Base-by-base conservation (phyloP, 371 early-diverging fungal genomes). In the Actinomortierella wolfii region DNA sequence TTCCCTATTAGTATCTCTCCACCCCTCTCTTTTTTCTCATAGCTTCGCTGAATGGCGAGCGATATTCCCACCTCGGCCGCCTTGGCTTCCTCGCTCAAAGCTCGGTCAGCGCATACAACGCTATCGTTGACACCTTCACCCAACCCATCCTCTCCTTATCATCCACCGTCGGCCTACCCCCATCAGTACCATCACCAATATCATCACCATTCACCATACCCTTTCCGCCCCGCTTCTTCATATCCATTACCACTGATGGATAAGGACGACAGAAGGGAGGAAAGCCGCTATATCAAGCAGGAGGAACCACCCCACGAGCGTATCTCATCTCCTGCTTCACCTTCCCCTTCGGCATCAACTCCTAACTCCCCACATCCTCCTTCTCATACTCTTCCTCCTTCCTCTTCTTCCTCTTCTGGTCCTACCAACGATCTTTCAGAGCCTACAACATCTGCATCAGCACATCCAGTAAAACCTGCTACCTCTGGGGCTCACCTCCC, bases 21-120 rank as follows among this genome's bases (percentile, higher is more conserved):
- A 41, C 9, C 20, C 40, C 28, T 26, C 39, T 3, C 39, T 17
- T 29, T 41, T 46, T 47, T 20, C 47, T 34, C 34, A 11, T 11
- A 34, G 34, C 34, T 34, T 34, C 34, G 34, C 34, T 34, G 34
- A 34, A 34, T 34, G 34, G 34, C 34, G 34, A 34, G 34, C 34
- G 34, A 34, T 34, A 71, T 71, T 56, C 73, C 73, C 2, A 73
- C 73, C 26, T 73, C 73, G 15, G 66, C 61, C 58, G 73, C 73
- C 18, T 59, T 73, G n/a, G 61, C 73, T 17, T 73, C 58, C 40
- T 61, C 63, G 21, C 47, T 73, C 23, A 61, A 59, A 49, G 58
- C 67, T 46, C 58, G 73, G 34, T 34, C 34, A 6, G 34, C 34
- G 4, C 34, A 34, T 11, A 11, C 34, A 34, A 34, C 34, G 34